A percentile compares a stretch with the other conserved stretches of the same genome.
phyloP scores from a whole-genome alignment of 2,329 filamentous ascomycete genomes.

The Sarocladium brachiariae region DNA sequence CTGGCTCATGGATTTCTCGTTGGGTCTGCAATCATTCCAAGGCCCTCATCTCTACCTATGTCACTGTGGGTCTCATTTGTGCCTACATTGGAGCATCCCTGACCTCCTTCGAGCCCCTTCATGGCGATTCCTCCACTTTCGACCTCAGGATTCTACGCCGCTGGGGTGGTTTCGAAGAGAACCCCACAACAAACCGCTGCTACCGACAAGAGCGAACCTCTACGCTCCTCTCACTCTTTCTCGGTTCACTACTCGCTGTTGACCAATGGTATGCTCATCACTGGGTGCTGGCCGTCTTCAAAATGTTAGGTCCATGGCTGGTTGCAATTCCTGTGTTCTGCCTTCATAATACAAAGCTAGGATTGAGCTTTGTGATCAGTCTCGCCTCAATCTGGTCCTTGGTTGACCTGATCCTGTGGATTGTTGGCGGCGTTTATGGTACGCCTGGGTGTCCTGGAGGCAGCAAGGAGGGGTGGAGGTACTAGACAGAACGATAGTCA shows the following conservation, averaged over 20 bases:
- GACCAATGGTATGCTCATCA: background rate
- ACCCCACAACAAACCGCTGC: background rate
- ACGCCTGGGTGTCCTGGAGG: background rate
- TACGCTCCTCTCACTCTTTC: background rate
- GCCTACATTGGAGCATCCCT: background rate
- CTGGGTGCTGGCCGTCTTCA: background rate
- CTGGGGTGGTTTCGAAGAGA: conserved; percentile 2
- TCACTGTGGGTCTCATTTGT: background rate
- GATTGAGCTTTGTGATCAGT: background rate
- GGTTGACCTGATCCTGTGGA: background rate
- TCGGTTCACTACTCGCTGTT: background rate
- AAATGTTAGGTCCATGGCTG: too few species aligned
- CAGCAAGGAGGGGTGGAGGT: background rate
- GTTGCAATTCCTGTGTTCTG: background rate
- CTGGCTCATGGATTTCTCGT: background rate
- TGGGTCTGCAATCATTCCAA: background rate
- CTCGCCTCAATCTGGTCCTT: background rate
- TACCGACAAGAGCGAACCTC: background rate
- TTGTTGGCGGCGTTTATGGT: background rate
- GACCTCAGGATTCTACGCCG: background rate
- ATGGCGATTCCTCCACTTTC: background rate
- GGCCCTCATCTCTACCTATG: background rate
- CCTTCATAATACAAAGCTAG: background rate
- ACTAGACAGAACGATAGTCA: too few species aligned
- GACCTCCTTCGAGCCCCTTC: background rate